phyloP scores from a whole-genome alignment of 495 filamentous ascomycete genomes.

The Parmelia sp. region DNA sequence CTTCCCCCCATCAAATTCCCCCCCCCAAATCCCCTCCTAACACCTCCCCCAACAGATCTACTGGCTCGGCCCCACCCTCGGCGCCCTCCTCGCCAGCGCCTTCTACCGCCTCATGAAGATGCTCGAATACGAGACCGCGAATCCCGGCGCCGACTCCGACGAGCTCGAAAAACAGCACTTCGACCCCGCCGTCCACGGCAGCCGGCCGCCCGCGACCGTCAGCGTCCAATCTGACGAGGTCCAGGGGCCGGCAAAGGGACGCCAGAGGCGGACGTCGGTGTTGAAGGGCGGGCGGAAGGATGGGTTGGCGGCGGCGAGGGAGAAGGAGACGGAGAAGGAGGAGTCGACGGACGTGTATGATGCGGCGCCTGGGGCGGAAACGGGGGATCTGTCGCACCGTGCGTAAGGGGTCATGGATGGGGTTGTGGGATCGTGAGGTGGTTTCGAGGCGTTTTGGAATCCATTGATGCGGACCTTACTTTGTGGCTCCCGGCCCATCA shows the following conservation, averaged over 20 bases:
- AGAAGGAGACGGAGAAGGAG: not conserved
- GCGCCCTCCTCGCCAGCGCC: constrained; percentile 56
- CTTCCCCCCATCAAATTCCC: not conserved
- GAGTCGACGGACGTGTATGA: not conserved
- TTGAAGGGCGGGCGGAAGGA: not conserved
- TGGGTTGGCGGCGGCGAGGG: not conserved
- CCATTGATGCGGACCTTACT: no score
- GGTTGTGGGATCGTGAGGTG: no score
- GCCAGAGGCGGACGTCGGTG: not conserved
- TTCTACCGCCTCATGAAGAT: constrained; percentile 63
- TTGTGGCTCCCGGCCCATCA: no score
- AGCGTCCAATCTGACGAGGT: constrained; percentile 15
- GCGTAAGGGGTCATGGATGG: not conserved
- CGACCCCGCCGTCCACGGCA: constrained; percentile 3
- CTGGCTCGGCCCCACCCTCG: constrained; percentile 61
- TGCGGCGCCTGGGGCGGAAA: constrained; percentile 18
- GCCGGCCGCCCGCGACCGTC: constrained; percentile 21
- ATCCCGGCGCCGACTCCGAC: constrained; percentile 59
- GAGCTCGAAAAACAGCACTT: constrained; percentile 11
- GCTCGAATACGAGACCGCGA: constrained; percentile 71
- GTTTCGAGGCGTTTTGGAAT: not conserved
- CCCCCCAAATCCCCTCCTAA: no score
- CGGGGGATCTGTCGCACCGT: constrained; percentile 38
- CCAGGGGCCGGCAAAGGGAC: not conserved
- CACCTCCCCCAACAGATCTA: constrained; percentile 33